phyloP scores from a whole-genome alignment of 176 grass and related monocot genomes.

The Aegilops longissima region DNA sequence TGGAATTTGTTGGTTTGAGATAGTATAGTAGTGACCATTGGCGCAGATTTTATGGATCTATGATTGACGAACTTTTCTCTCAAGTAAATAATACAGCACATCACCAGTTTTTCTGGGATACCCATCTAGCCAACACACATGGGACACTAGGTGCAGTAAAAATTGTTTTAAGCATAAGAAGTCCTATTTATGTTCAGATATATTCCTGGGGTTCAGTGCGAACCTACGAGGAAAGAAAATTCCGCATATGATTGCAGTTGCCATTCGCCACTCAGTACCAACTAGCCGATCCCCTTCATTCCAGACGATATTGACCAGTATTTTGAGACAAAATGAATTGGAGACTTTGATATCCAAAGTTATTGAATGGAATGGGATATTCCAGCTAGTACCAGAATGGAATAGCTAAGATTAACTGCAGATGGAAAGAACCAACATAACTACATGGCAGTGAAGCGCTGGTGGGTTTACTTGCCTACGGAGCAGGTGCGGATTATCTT shows the following conservation, averaged over 20 bases:
- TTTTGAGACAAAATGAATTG: neutral
- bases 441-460: neutral
- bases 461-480: neutral
- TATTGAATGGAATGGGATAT: neutral
- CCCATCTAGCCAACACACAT: neutral
- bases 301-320: neutral
- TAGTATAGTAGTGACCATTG: neutral
- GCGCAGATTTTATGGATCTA: neutral
- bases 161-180: neutral
- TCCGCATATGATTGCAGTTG: neutral
- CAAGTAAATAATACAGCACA: neutral
- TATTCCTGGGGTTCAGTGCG: neutral
- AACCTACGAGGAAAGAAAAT: conserved; percentile 5
- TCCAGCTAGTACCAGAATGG: conserved; percentile 9
- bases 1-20: neutral
- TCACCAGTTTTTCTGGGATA: neutral
- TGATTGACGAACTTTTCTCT: neutral
- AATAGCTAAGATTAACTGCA: neutral
- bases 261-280: neutral
- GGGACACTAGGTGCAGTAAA: neutral
- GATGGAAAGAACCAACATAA: neutral
- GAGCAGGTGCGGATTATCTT: neutral
- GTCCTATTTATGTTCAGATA: neutral
- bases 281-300: neutral
- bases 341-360: neutral